These are phyloP conservation scores for Huntiella savannae DNA, from an alignment of 2,329 filamentous ascomycete genomes.

Conservation along the genomic window DNA sequence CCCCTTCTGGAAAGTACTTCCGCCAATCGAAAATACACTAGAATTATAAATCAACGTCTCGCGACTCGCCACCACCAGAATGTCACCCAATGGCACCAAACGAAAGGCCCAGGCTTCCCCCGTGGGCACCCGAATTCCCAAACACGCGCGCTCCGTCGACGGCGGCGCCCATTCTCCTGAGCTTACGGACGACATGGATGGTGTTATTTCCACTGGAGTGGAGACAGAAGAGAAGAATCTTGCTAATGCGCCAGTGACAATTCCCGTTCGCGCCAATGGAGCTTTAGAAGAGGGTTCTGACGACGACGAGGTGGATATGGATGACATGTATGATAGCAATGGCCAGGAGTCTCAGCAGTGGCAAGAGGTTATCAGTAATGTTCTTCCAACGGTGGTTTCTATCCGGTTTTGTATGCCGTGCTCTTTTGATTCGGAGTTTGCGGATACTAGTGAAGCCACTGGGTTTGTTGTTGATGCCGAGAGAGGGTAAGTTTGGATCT, in stretches of 20 bases:
- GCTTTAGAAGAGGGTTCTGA: neutral
- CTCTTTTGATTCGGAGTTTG: slow-evolving; percentile 92
- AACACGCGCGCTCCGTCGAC: slow-evolving; percentile 26
- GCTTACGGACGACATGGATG: slow-evolving; percentile 10
- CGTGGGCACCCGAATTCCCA: slow-evolving; percentile 18
- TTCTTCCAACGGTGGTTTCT: slow-evolving; percentile 91
- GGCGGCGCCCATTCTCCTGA: slow-evolving; percentile 29
- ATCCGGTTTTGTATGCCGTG: slow-evolving; percentile 97
- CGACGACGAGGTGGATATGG: neutral
- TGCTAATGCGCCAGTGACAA: neutral
- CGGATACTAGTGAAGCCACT: slow-evolving; percentile 84
- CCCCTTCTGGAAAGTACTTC: no score
- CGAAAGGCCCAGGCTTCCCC: slow-evolving; percentile 29
- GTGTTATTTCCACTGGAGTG: neutral
- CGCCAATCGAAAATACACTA: no score
- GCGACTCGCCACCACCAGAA: slow-evolving; percentile 13
- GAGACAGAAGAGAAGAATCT: no score
- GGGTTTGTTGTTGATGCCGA: slow-evolving; percentile 95
- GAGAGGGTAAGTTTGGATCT: slow-evolving; percentile 40
- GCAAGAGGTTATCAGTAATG: slow-evolving; percentile 87
- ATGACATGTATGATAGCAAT: slow-evolving; percentile 22
- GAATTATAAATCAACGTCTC: no score
- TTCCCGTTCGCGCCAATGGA: slow-evolving; percentile 3
- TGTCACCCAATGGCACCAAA: slow-evolving; percentile 28
- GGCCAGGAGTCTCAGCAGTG: slow-evolving; percentile 39